phyloP scores from a whole-genome alignment of 2,329 filamentous ascomycete genomes.

The Aspergillus quadricinctus region DNA sequence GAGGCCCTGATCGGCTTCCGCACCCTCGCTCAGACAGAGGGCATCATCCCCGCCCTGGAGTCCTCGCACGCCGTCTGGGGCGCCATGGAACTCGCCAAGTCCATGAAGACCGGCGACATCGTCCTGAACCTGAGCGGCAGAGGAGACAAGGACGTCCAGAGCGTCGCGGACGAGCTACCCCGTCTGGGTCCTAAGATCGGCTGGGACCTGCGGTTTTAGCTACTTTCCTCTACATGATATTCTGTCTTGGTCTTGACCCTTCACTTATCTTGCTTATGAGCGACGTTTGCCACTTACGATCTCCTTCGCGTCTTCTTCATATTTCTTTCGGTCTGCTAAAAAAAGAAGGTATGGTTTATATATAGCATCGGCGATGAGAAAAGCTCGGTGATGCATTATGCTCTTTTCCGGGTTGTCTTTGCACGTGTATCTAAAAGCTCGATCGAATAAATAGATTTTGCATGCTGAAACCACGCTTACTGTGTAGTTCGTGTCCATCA shows the following conservation, averaged over 20 bases:
- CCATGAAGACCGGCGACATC: slow-evolving; percentile 78
- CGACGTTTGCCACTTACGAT: background rate
- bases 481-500: background rate
- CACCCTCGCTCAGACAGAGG: slow-evolving; percentile 79
- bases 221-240: background rate
- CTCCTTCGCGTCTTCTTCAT: background rate
- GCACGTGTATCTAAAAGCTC: background rate
- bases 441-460: background rate
- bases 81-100: slow-evolving; percentile 85
- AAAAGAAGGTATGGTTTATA: background rate
- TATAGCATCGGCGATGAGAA: background rate
- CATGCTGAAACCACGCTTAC: background rate
- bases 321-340: background rate
- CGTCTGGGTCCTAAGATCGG: slow-evolving; percentile 83
- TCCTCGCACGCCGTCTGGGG: slow-evolving; percentile 89
- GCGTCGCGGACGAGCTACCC: slow-evolving; percentile 89
- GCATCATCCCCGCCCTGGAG: slow-evolving; percentile 95
- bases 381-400: background rate
- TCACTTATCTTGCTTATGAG: background rate
- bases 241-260: too few species aligned
- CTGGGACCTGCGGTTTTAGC: slow-evolving; percentile 58
- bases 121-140: slow-evolving; percentile 91
- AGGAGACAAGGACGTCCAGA: slow-evolving; percentile 98
- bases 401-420: background rate
- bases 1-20: slow-evolving; percentile 86